These are phyloP conservation scores for Microbotryum scabiosae DNA, from an alignment of 1,284 basidiomycete genomes.

Conservation along the genomic window DNA sequence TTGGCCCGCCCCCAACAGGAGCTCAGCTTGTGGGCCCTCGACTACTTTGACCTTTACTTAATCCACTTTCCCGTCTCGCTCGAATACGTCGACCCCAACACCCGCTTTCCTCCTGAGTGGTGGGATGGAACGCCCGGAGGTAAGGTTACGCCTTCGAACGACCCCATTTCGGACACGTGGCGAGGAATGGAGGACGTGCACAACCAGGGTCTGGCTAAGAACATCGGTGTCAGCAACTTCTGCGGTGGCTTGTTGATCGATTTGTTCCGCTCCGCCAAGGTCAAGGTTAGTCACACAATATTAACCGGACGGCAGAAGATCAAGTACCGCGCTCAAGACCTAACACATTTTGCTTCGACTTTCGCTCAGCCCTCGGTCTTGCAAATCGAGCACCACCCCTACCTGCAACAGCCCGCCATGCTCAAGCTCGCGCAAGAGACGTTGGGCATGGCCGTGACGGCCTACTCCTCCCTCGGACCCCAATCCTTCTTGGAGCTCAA, in stretches of 20 bases:
- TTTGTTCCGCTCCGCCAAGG: constrained; percentile 56
- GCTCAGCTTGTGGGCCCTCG: constrained; percentile 64
- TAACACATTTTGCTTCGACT: not conserved
- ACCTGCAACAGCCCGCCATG: constrained; percentile 59
- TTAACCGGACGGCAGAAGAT: not conserved
- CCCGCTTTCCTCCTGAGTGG: constrained; percentile 72
- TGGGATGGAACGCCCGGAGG: constrained; percentile 44
- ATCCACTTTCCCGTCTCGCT: constrained; percentile 72
- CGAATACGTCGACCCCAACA: constrained; percentile 62
- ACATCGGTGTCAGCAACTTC: constrained; percentile 56
- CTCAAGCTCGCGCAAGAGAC: constrained; percentile 50
- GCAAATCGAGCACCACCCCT: constrained; percentile 60
- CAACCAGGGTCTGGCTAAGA: constrained; percentile 51
- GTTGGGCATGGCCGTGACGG: constrained; percentile 60
- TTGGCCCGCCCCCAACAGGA: constrained; percentile 39
- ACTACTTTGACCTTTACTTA: constrained; percentile 42
- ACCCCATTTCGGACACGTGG: constrained; percentile 67
- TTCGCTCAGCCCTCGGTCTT: not conserved
- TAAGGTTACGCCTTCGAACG: constrained; percentile 45
- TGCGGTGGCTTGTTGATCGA: constrained; percentile 25
- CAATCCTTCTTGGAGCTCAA: constrained; percentile 31
- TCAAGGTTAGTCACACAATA: constrained; percentile 45
- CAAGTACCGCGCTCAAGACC: too few relatives aligned
- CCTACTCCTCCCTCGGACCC: constrained; percentile 68
- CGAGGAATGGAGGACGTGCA: constrained; percentile 54